Base-by-base conservation (phyloP, 164 flowering plant species). In the Dillenia turbinata region DNA sequence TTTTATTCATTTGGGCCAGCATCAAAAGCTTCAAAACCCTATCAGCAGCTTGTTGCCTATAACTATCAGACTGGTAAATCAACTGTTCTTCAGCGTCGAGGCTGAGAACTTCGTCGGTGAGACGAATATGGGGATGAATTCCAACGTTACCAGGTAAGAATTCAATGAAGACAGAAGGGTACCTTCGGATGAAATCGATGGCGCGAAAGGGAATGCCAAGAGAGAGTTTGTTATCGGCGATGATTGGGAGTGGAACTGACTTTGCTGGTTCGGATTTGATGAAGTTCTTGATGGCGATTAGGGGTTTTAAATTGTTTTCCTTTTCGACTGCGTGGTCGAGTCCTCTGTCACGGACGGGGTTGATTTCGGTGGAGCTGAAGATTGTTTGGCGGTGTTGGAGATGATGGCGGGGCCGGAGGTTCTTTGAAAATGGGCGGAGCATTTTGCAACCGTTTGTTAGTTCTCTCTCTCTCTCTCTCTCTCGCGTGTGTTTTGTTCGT, bases 301-400 rank as follows among this genome's bases (percentile, higher is more conserved):
- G 11, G 2, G 95, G 85, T n/a, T 60, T 60, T 19, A 91, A 83
- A 69, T 85, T 73, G 66, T 70, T 80, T 64, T 91, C 96, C 52
- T 79, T 81, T 75, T 86, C 92, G 16, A 91, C 96, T 2, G 84
- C 84, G 69, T 94, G 99, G 73, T 94, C 99, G 44, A 91, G 84
- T 48, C 80, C 97, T 13, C 94, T 76, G 69, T 94, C 99, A 50
- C 94, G 74, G 26, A 83, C 78, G 74, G 75, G 76, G 60, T 79
- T 75, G 71, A 80, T 46, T 59, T 77, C 50, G 19, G 76, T 71
- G 13, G 40, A 33, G 40, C 40, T 33, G 40, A 33, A 33, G 40
- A 33, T 33, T 33, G 48, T 16, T 24, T 54, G 74, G 49, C 44
- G 70, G 48, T 49, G 69, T 60, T 33, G 60, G 68, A 9, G 47